These are phyloP conservation scores for Vitis rupestris DNA, from an alignment of 164 flowering plant genomes.

Conservation along the genomic window DNA sequence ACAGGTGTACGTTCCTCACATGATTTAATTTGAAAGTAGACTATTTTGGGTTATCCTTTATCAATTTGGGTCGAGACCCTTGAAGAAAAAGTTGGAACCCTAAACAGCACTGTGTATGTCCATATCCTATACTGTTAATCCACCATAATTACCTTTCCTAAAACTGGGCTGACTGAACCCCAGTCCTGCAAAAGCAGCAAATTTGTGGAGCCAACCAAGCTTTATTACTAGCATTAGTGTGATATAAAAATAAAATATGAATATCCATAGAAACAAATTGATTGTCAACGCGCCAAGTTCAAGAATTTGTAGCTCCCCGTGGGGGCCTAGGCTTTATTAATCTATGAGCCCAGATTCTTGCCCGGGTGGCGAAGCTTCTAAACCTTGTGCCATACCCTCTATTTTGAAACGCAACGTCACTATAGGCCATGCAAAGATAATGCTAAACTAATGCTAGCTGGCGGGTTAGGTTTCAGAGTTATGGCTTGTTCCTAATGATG, in stretches of 20 bases:
- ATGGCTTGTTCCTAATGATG: too few species aligned
- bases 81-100: too few species aligned
- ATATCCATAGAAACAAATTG: background rate
- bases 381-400: conserved; percentile 24
- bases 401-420: conserved; percentile 2
- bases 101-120: too few species aligned
- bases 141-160: background rate
- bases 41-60: too few species aligned
- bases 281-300: conserved; percentile 31
- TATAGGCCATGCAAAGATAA: conserved; percentile 12
- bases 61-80: too few species aligned
- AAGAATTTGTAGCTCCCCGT: conserved; percentile 10
- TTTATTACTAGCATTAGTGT: background rate
- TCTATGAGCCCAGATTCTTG: conserved; percentile 32
- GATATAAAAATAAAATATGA: too few species aligned
- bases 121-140: too few species aligned
- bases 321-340: conserved; percentile 5
- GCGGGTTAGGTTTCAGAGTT: background rate
- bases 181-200: background rate
- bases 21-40: too few species aligned
- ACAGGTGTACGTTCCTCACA: too few species aligned
- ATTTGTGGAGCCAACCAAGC: conserved; percentile 16
- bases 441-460: conserved; percentile 5
- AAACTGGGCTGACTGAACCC: background rate
- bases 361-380: conserved; percentile 49